Evolutionary conservation across 257 asterid genomes (phyloP), one percentile per base, ranked within the genome.

Genomic region (Scutellaria barbata): DNA sequence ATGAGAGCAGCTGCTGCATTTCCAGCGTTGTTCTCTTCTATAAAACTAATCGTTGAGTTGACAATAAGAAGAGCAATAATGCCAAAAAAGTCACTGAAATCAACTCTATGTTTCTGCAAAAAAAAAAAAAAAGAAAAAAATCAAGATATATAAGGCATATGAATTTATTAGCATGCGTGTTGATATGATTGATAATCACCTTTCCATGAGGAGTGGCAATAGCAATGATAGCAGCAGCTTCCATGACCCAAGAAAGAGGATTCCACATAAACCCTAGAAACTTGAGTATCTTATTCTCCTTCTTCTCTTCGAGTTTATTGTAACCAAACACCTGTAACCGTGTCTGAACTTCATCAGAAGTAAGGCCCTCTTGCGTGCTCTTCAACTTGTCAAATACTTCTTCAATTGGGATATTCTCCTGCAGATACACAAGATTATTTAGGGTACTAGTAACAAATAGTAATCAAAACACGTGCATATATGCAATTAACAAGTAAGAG

Each of bases 191-290:
- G 8, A 1, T 42, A 42, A 41, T 5, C 6, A 86, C 92, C 81
- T 76, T 72, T 76, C 94, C 94, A 68, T 89, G 86, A 10, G 96
- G 87, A 71, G 87, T 47, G 7, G 65, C 81, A 48, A 89, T 89
- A 25, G 96, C 96, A 45, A 89, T 84, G 66, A 89, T 57, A 7
- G 96, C 96, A n/a, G 96, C 96, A 14, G 81, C 80, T 54, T 87
- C 96, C 96, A 89, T 87, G 20, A 87, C 94, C 96, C 96, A 89
- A 30, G 96, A 89, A 33, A 87, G 63, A 5, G 93, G 96, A 22
- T 89, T 89, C 96, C 96, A 89, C 93, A 89, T 89, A 51, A 89
- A 89, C 3, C 96, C 96, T 12, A 89, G 78, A 82, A 89, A 89
- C 68, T 85, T 89, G 17, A 89, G 80, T 20, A 87, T 2, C 71